Evolutionary conservation across 2,329 filamentous ascomycete species (phyloP).

Genomic region (Aspergillus melleus): DNA sequence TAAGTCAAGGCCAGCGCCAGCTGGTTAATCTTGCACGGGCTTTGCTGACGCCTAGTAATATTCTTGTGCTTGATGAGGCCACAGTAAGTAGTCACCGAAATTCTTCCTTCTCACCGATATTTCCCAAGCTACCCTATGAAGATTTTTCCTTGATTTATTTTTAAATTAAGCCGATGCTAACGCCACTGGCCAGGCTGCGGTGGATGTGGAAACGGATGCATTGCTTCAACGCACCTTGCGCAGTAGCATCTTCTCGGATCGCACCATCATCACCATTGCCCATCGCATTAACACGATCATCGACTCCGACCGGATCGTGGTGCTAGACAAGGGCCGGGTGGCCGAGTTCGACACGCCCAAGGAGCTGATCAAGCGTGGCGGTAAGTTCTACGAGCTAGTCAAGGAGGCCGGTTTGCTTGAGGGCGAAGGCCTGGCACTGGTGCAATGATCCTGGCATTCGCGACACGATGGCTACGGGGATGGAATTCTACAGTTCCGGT

Average conservation of each 20-base stretch:
- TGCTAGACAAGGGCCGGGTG: conserved; percentile 86
- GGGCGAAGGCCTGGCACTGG: conserved; percentile 35
- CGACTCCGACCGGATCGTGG: conserved; percentile 82
- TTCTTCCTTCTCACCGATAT: conserved; percentile 5
- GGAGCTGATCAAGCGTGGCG: conserved; percentile 71
- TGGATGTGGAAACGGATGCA: conserved; percentile 68
- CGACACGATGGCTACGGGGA: not conserved
- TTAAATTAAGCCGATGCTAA: conserved; percentile 4
- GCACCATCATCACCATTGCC: conserved; percentile 97
- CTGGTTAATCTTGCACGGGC: conserved; percentile 91
- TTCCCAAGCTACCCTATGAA: not conserved
- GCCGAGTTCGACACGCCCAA: conserved; percentile 89
- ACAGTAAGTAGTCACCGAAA: conserved; percentile 58
- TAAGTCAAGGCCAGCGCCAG: conserved; percentile 93
- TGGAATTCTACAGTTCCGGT: no score
- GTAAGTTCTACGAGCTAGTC: conserved; percentile 85
- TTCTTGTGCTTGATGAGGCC: conserved; percentile 94
- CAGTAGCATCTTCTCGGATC: conserved; percentile 74
- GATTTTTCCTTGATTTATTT: conserved; percentile 1
- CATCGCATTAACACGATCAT: conserved; percentile 98
- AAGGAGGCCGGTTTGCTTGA: conserved; percentile 80
- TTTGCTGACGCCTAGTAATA: conserved; percentile 92
- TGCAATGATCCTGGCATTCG: conserved; percentile 14
- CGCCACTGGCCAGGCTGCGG: conserved; percentile 55
- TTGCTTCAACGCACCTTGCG: conserved; percentile 64